These are phyloP conservation scores for Chrysanthemum makinoi DNA, from an alignment of 129 eudicot species.

Conservation along the genomic window DNA sequence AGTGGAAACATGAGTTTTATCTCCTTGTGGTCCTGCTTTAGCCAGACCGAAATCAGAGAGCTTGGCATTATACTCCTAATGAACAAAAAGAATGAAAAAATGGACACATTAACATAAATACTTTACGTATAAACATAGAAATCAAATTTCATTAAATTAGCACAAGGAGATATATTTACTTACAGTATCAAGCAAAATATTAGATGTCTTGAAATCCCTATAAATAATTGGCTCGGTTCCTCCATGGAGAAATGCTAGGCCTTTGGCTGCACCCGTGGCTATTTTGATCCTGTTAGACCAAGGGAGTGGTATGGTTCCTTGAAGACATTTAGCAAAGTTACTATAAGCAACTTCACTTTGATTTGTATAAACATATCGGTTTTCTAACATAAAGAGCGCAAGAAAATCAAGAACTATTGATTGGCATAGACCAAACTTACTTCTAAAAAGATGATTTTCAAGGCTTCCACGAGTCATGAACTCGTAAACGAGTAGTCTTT, in stretches of 20 bases:
- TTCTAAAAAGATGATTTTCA: conserved; percentile 91
- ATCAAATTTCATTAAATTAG: neutral
- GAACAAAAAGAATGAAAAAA: neutral
- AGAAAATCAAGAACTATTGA: neutral
- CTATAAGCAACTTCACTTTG: conserved; percentile 11
- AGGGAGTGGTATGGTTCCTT: conserved; percentile 92
- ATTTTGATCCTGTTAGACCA: conserved; percentile 93
- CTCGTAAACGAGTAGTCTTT: conserved; percentile 83
- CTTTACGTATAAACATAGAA: neutral
- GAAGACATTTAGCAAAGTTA: conserved; percentile 28
- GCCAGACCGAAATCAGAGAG: conserved; percentile 98
- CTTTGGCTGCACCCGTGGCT: conserved; percentile 97
- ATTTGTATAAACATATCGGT: neutral
- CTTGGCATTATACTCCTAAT: conserved; percentile 87
- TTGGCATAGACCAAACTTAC: conserved; percentile 39
- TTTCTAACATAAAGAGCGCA: neutral
- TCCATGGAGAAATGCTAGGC: conserved; percentile 86
- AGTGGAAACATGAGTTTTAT: conserved; percentile 94
- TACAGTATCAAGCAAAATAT: conserved; percentile 90
- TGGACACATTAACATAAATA: neutral
- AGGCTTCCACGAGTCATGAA: conserved; percentile 99
- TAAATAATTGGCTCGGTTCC: conserved; percentile 92
- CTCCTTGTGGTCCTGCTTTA: conserved; percentile 98
- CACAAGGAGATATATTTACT: neutral
- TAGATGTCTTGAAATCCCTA: conserved; percentile 95